Evolutionary conservation across 2,329 filamentous ascomycete genomes (phyloP).

Genomic region (Fusarium annulatum): DNA sequence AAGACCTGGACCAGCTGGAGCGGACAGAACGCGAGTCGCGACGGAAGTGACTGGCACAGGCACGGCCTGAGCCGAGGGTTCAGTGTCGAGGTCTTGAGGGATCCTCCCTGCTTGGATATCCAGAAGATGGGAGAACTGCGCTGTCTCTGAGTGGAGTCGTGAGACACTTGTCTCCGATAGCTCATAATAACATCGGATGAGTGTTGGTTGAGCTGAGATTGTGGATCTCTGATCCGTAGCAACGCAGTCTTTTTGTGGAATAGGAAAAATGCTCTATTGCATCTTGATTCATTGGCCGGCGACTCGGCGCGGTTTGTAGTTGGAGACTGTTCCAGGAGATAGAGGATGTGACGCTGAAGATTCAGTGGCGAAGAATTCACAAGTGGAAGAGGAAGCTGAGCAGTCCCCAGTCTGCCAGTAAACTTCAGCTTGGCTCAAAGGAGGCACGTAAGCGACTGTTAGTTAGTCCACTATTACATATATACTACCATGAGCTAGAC

Average conservation of each 20-base stretch:
- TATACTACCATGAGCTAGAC: neutral
- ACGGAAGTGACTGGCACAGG: slow-evolving; percentile 11
- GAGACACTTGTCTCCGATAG: slow-evolving; percentile 43
- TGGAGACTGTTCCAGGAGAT: neutral
- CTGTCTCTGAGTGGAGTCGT: slow-evolving; percentile 35
- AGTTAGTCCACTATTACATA: neutral
- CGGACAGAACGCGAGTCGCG: slow-evolving; percentile 13
- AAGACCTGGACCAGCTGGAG: slow-evolving; percentile 20
- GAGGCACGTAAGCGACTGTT: neutral
- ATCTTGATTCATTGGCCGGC: slow-evolving; percentile 13
- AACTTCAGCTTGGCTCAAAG: neutral
- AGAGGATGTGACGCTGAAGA: neutral
- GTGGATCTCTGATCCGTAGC: slow-evolving; percentile 28
- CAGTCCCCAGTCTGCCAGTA: neutral
- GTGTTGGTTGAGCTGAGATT: slow-evolving; percentile 25
- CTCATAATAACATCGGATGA: slow-evolving; percentile 27
- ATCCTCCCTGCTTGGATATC: slow-evolving; percentile 37
- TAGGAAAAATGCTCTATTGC: slow-evolving; percentile 6
- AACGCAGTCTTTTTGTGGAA: slow-evolving; percentile 25
- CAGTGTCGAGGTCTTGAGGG: slow-evolving; percentile 11
- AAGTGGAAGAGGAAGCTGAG: neutral
- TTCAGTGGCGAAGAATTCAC: slow-evolving; percentile 10
- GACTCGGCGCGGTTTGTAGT: slow-evolving; percentile 1
- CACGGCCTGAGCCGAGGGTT: slow-evolving; percentile 13
- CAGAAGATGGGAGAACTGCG: slow-evolving; percentile 20